A percentile compares a stretch with the other conserved stretches of the same genome.
phyloP scores from a whole-genome alignment of 176 grass and related monocot species.

The Poa pratensis region DNA sequence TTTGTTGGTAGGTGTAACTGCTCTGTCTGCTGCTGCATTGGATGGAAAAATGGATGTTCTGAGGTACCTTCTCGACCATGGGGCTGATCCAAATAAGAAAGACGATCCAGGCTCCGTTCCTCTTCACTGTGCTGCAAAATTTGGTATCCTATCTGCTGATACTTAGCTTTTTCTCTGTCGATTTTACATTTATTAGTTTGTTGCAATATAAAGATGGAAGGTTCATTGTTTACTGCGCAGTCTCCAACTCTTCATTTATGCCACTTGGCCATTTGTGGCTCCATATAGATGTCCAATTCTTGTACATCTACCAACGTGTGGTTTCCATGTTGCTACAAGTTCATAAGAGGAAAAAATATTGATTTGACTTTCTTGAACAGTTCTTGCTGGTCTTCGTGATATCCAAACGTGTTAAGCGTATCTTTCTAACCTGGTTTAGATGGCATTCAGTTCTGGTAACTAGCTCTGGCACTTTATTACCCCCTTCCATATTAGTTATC shows the following conservation, averaged over 20 bases:
- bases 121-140: constrained; percentile 46
- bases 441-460: not conserved
- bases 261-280: not conserved
- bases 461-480: not conserved
- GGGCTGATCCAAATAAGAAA: constrained; percentile 37
- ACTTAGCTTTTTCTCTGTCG: not conserved
- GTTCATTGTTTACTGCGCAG: not conserved
- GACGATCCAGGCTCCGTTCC: constrained; percentile 17
- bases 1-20: constrained; percentile 40
- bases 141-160: constrained; percentile 22
- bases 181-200: constrained; percentile 13
- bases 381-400: not conserved
- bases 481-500: no score
- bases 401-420: not conserved
- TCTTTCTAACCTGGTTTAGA: not conserved
- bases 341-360: not conserved
- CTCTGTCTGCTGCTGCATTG: constrained; percentile 45
- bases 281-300: constrained; percentile 3
- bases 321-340: not conserved
- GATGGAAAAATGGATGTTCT: constrained; percentile 27
- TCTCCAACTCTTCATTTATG: not conserved
- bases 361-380: not conserved
- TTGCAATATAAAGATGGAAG: not conserved
- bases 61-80: constrained; percentile 45
- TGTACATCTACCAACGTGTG: constrained; percentile 12